Conservation (phyloP, 2,329 filamentous ascomycete species). For the Claviceps sp. region DNA sequence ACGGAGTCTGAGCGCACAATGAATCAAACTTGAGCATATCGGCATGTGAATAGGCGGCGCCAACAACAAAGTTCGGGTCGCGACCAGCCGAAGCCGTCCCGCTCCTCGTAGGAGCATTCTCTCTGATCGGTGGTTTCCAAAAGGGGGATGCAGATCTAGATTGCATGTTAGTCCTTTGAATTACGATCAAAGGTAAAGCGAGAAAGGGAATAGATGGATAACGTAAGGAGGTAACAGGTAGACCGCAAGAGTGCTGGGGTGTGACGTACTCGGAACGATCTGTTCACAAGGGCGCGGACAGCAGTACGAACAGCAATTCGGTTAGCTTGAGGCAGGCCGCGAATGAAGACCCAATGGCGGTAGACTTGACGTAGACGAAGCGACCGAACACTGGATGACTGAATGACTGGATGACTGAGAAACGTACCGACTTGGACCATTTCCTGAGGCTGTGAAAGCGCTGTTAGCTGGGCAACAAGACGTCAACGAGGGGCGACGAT, state of each 20-base stretch:
- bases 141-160: constrained; percentile 74
- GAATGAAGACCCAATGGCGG: not conserved
- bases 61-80: constrained; percentile 66
- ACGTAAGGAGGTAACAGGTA: not conserved
- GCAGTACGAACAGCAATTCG: constrained; percentile 10
- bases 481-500: not conserved
- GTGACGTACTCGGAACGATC: constrained; percentile 49
- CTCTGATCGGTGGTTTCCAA: constrained; percentile 54
- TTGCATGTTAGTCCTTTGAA: constrained; percentile 13
- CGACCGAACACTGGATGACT: not conserved
- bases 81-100: constrained; percentile 26
- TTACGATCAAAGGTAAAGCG: not conserved
- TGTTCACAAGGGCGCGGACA: constrained; percentile 15
- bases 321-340: not conserved
- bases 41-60: constrained; percentile 90
- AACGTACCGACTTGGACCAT: constrained; percentile 97
- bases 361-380: not conserved
- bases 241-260: not conserved
- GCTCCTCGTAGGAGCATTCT: constrained; percentile 38
- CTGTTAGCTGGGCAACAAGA: constrained; percentile 16
- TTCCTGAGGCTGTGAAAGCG: constrained; percentile 52
- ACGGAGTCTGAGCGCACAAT: constrained; percentile 38
- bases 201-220: not conserved
- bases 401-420: not conserved
- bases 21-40: constrained; percentile 83